phyloP scores from a whole-genome alignment of 2,329 filamentous ascomycete genomes.

The Orbilia oligospora region DNA sequence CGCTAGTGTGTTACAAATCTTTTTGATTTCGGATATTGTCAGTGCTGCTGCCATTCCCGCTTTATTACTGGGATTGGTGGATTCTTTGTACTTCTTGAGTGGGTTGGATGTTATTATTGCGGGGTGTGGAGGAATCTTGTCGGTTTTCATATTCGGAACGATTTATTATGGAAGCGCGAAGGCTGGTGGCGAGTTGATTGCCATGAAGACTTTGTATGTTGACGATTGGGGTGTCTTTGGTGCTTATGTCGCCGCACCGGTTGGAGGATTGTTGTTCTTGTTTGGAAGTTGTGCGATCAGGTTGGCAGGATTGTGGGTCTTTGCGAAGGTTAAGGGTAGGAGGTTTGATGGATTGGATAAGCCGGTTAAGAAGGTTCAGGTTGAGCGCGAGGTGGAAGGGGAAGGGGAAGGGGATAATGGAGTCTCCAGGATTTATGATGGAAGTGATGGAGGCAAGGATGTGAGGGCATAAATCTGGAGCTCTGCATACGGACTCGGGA shows the following conservation, averaged over 20 bases:
- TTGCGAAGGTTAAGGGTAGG: conserved; percentile 24
- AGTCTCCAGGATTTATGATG: conserved; percentile 13
- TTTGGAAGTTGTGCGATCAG: conserved; percentile 32
- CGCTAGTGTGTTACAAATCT: conserved; percentile 83
- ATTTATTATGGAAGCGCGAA: conserved; percentile 80
- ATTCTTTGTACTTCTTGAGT: conserved; percentile 78
- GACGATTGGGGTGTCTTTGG: conserved; percentile 87
- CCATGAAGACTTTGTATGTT: conserved; percentile 80
- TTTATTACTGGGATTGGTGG: conserved; percentile 78
- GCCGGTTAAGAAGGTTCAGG: conserved; percentile 14
- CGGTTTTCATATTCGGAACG: conserved; percentile 84
- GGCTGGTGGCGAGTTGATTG: conserved; percentile 77
- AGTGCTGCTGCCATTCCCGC: conserved; percentile 83
- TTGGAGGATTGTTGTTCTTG: conserved; percentile 47
- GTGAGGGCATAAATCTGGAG: neutral
- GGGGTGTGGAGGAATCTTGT: conserved; percentile 81
- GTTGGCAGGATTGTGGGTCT: conserved; percentile 22
- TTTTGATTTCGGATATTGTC: conserved; percentile 84
- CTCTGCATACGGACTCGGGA: too few relatives aligned
- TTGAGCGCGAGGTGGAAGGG: neutral
- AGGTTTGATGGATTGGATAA: conserved; percentile 53
- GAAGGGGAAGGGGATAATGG: neutral
- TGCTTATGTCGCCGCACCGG: conserved; percentile 52
- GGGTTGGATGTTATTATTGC: conserved; percentile 85
- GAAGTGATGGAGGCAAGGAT: conserved; percentile 21